Evolutionary conservation across 2,329 filamentous ascomycete species (phyloP), one percentile per base, ranked within the genome.

Genomic region (Sodiomyces alkalinus): DNA sequence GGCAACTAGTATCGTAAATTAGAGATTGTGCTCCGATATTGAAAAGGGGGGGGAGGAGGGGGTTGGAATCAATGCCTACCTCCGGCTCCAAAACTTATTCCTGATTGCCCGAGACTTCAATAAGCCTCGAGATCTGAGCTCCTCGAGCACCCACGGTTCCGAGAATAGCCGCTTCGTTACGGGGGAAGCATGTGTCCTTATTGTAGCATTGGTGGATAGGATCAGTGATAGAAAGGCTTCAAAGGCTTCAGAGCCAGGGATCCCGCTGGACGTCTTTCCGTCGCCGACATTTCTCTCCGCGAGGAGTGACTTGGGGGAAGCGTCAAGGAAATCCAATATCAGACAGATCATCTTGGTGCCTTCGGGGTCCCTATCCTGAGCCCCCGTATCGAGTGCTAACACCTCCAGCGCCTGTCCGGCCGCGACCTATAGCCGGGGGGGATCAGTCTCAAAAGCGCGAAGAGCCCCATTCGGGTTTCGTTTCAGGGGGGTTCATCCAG

Each of bases 251-350:
- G n/a, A n/a, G n/a, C n/a, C n/a, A n/a, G n/a, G n/a, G n/a, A n/a
- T n/a, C n/a, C n/a, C n/a, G n/a, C n/a, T n/a, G n/a, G n/a, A n/a
- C n/a, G n/a, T n/a, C n/a, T 25, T 25, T 4, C 14, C 5, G 6
- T 25, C 23, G 12, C 17, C 23, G 5, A 17, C 14, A 17, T 25
- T n/a, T n/a, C n/a, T n/a, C n/a, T 50, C 53, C 30, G 55, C 48
- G 28, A 67, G 63, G 3, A 68, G 45, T 3, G 58, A 61, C 28
- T 53, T 29, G 3, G 36, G 64, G 2, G 62, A 68, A 5, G 62
- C 58, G 36, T 68, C 58, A 8, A 77, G 45, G 32, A 75, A 76
- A 22, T 59, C 53, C 8, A 77, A 50, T 28, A 74, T 68, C 33
- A 58, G 61, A 41, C 59, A 60, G 15, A 62, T 50, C 40, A 68